Conservation (phyloP, 169 alveolate genomes). For the Eimeria falciformis region DNA sequence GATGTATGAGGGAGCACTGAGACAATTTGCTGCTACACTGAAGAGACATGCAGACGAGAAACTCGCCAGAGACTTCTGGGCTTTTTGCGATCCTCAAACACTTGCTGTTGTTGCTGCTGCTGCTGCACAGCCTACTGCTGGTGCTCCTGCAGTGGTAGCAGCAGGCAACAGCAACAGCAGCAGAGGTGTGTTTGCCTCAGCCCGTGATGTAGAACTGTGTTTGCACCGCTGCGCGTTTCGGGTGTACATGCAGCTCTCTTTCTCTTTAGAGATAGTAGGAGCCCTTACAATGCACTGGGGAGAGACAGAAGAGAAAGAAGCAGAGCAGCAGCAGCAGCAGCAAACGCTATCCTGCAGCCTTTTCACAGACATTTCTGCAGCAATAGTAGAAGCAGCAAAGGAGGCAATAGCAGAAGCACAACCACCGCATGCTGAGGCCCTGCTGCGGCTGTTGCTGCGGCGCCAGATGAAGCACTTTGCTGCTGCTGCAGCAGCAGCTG, state of each 20-base stretch:
- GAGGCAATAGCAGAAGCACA: background rate
- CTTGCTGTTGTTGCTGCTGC: background rate
- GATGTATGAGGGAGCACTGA: background rate
- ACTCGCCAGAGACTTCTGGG: background rate
- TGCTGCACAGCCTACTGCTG: background rate
- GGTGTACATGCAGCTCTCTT: background rate
- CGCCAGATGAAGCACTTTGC: background rate
- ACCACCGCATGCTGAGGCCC: background rate
- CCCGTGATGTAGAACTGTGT: background rate
- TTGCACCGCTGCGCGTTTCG: background rate
- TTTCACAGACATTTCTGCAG: background rate
- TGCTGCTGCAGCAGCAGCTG: background rate
- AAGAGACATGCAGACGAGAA: background rate
- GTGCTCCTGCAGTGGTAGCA: background rate
- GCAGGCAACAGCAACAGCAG: background rate
- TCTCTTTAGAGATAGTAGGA: background rate
- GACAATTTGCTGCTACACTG: background rate
- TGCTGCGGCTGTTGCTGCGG: background rate
- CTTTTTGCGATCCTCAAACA: background rate
- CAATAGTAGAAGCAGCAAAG: background rate
- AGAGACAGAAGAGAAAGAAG: background rate
- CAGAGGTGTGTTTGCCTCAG: background rate
- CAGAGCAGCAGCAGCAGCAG: background rate
- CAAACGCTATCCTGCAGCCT: background rate
- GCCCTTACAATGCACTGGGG: background rate